phyloP scores from a whole-genome alignment of 2,329 filamentous ascomycete species.

The Trichoderma simmonsii region DNA sequence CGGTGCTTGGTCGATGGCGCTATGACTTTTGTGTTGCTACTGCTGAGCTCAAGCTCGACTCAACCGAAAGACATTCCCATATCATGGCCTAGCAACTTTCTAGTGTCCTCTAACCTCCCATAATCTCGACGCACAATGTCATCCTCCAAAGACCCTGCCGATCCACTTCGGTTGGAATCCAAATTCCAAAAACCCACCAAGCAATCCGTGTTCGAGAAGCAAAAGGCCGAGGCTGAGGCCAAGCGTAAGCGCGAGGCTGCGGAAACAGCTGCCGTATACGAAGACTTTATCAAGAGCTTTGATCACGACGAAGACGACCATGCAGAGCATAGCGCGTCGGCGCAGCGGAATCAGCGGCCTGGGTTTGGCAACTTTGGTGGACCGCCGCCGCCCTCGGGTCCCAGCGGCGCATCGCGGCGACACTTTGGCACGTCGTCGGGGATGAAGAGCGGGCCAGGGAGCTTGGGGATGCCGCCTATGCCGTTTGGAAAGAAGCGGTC shows the following conservation, averaged over 20 bases:
- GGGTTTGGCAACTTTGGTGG: slow-evolving; percentile 25
- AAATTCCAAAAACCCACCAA: slow-evolving; percentile 79
- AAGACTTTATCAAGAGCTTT: slow-evolving; percentile 82
- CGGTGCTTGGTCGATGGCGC: not conserved
- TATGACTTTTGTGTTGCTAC: not conserved
- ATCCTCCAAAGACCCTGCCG: slow-evolving; percentile 45
- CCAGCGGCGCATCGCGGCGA: slow-evolving; percentile 46
- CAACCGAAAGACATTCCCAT: not conserved
- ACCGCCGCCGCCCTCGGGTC: slow-evolving; percentile 19
- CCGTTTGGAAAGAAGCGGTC: slow-evolving; percentile 54
- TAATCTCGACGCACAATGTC: slow-evolving; percentile 39
- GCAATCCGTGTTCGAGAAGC: slow-evolving; percentile 83
- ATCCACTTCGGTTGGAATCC: slow-evolving; percentile 69
- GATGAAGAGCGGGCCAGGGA: slow-evolving; percentile 60
- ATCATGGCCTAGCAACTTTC: not conserved
- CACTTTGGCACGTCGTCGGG: slow-evolving; percentile 59
- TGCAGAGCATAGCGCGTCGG: slow-evolving; percentile 16
- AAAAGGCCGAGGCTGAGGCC: slow-evolving; percentile 84
- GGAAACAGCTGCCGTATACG: slow-evolving; percentile 82
- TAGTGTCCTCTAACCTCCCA: not conserved
- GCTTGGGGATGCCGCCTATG: slow-evolving; percentile 52
- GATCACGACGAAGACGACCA: slow-evolving; percentile 57
- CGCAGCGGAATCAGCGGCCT: slow-evolving; percentile 25
- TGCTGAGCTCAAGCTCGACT: not conserved
- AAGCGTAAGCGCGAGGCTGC: slow-evolving; percentile 81